Evolutionary conservation across 805 yeast species (phyloP).

Genomic region (Metschnikowia sp.): DNA sequence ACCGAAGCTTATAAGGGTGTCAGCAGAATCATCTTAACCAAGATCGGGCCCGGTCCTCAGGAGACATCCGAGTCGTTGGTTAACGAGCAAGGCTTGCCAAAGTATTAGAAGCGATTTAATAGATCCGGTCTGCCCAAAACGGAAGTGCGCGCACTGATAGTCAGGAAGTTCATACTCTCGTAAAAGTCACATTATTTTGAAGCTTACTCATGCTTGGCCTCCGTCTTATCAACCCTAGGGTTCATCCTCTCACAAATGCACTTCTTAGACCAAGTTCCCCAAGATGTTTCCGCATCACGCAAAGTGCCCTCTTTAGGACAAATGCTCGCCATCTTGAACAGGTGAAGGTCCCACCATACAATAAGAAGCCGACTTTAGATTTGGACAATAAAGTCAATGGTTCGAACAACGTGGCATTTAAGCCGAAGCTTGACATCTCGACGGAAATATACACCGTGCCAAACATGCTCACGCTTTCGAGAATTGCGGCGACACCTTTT

Average conservation of each 20-base stretch:
- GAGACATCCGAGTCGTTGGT: conserved; percentile 54
- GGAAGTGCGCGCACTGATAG: conserved; percentile 5
- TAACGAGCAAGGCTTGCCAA: conserved; percentile 60
- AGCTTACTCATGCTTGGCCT: neutral
- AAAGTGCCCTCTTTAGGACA: neutral
- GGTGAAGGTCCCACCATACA: neutral
- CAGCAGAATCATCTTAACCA: conserved; percentile 76
- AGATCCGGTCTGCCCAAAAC: neutral
- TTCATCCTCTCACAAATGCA: neutral
- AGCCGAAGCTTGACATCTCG: conserved; percentile 3
- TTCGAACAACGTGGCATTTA: neutral
- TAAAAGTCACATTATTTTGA: too few species aligned
- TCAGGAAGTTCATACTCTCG: too few species aligned
- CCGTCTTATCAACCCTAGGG: neutral
- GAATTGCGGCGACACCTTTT: conserved; percentile 79
- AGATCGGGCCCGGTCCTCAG: conserved; percentile 86
- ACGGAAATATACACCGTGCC: conserved; percentile 73
- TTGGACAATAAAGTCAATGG: neutral
- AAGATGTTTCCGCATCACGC: neutral
- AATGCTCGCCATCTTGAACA: neutral
- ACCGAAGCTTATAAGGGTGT: conserved; percentile 64
- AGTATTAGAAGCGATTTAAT: conserved; percentile 15
- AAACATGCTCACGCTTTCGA: conserved; percentile 73
- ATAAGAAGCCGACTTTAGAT: neutral
- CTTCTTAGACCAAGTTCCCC: neutral